Evolutionary conservation across 75 land plant species (phyloP).

Genomic region (Adiantum capillusveneris): DNA sequence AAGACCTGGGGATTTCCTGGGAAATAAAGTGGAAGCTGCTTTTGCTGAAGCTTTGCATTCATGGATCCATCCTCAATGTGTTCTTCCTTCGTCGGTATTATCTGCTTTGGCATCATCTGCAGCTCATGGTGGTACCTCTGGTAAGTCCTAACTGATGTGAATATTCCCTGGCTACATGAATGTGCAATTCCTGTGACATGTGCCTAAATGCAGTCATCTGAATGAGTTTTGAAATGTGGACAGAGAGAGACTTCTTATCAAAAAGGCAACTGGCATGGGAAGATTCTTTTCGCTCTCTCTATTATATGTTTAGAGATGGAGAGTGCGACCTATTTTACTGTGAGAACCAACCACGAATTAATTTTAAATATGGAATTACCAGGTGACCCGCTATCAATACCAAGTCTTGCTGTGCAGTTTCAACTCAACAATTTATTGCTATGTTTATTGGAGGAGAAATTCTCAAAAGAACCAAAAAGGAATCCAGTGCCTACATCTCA

Average conservation of each 20-base stretch:
- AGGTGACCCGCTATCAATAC: too few species aligned
- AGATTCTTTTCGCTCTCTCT: slow-evolving; percentile 75
- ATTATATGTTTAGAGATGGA: slow-evolving; percentile 70
- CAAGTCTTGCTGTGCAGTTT: slow-evolving; percentile 59
- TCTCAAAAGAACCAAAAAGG: slow-evolving; percentile 24
- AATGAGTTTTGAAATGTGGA: neutral
- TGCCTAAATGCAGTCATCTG: too few species aligned
- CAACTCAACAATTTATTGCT: slow-evolving; percentile 64
- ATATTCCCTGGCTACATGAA: neutral
- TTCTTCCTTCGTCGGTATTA: slow-evolving; percentile 59
- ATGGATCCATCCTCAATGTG: slow-evolving; percentile 71
- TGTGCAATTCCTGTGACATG: too few species aligned
- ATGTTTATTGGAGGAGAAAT: slow-evolving; percentile 48
- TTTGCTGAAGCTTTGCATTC: slow-evolving; percentile 42
- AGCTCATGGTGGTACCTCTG: slow-evolving; percentile 46
- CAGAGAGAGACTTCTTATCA: slow-evolving; percentile 53
- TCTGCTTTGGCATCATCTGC: slow-evolving; percentile 48
- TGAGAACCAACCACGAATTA: slow-evolving; percentile 27
- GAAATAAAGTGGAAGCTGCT: slow-evolving; percentile 8
- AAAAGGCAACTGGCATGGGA: slow-evolving; percentile 71
- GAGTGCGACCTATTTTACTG: slow-evolving; percentile 70
- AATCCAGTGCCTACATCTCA: slow-evolving; percentile 64
- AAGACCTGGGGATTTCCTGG: neutral
- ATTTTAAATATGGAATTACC: neutral
- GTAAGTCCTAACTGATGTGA: slow-evolving; percentile 6